Evolutionary conservation across 1,284 basidiomycete species (phyloP), one percentile per base, ranked within the genome.

Genomic region (Fomitopsis schrenkii): DNA sequence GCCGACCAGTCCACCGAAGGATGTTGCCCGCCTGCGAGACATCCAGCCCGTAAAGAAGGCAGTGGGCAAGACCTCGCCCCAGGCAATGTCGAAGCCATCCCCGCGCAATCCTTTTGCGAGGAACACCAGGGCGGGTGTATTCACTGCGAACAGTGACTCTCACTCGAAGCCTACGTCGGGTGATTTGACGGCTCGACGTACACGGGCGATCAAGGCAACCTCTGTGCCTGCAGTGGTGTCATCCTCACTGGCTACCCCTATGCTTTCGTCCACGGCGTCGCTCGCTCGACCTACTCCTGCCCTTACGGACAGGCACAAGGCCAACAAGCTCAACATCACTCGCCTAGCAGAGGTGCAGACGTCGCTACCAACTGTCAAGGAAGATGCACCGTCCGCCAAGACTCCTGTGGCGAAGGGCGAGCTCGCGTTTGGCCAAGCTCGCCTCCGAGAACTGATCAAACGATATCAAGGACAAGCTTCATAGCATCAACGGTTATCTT

Each of bases 361-460:
- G 59, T 66, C 58, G 14, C 69, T 46, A 42, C n/a, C 64, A 59
- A 58, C 64, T 36, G 55, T 52, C 46, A 22, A 59, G 35, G 33
- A 19, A 44, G 19, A 35, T 55, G 5, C 38, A 3, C 38, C 38
- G 38, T 12, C 54, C 46, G 10, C 61, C 62, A 68, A 68, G 66
- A 59, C 64, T 28, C 64, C 64, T 19, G 59, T 66, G n/a, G 58
- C 65, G 59, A 72, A 67, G 69, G 65, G 70, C 9, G 84, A 88
- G 40, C 72, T 88, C 59, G 86, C 82, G 6, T 90, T 91, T 74
- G 91, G 90, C 15, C 86, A 91, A 71, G 88, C 88, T 17, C 78
- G 86, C 61, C 74, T 93, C 64, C 77, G 87, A 61, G 90, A 92
- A 74, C 75, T 93, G 64, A 93, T 93, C 71, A 88, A 85, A 79